Evolutionary conservation across 2,329 filamentous ascomycete genomes (phyloP).

Genomic region (Hypoxylon sp.): DNA sequence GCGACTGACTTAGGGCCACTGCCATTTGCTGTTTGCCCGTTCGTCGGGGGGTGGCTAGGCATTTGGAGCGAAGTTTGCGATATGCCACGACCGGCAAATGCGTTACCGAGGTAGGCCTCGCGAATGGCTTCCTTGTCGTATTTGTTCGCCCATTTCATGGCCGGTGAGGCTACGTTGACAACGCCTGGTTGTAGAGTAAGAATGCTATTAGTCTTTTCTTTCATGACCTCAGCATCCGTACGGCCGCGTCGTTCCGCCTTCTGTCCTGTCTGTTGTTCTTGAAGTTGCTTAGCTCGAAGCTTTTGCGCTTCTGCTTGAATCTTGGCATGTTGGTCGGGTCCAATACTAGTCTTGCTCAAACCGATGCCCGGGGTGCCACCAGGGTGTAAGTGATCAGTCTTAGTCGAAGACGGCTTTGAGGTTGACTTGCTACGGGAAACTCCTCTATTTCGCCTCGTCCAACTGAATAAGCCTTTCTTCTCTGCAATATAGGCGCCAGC

Average conservation of each 20-base stretch:
- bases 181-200: slow-evolving; percentile 89
- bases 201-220: slow-evolving; percentile 87
- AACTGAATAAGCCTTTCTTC: slow-evolving; percentile 95
- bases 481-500: slow-evolving; percentile 92
- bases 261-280: slow-evolving; percentile 62
- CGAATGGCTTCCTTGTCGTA: slow-evolving; percentile 93
- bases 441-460: slow-evolving; percentile 77
- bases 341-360: slow-evolving; percentile 85
- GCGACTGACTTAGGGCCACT: slow-evolving; percentile 56
- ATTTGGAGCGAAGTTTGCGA: slow-evolving; percentile 63
- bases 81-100: slow-evolving; percentile 77
- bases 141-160: slow-evolving; percentile 96
- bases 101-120: slow-evolving; percentile 85
- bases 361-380: slow-evolving; percentile 57
- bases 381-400: slow-evolving; percentile 59
- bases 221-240: slow-evolving; percentile 70
- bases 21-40: slow-evolving; percentile 53
- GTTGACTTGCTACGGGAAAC: slow-evolving; percentile 78
- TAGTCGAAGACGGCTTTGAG: slow-evolving; percentile 71
- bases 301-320: slow-evolving; percentile 92
- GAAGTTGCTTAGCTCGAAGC: slow-evolving; percentile 78
- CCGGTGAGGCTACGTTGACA: slow-evolving; percentile 87
- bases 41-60: slow-evolving; percentile 54
- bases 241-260: slow-evolving; percentile 65
- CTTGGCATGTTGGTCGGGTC: slow-evolving; percentile 90